Evolutionary conservation across 768 basidiomycete species (phyloP).

Genomic region (Russula earlei): DNA sequence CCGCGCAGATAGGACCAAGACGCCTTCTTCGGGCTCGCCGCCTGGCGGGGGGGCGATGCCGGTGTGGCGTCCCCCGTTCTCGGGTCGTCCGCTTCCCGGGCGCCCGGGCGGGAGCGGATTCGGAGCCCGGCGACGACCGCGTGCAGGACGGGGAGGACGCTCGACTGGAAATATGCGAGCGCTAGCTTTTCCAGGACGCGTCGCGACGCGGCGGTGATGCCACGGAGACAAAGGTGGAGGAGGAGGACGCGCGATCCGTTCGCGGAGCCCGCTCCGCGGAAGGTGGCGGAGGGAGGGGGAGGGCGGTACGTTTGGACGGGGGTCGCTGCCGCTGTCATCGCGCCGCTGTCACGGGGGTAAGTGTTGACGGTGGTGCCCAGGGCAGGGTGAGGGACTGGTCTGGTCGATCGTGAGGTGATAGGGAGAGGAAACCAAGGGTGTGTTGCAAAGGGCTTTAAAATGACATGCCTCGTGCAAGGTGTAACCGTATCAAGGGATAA

Average conservation of each 20-base stretch:
- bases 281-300: background rate
- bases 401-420: background rate
- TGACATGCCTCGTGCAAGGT: no score
- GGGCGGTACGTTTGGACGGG: background rate
- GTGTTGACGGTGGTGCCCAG: background rate
- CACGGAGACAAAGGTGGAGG: background rate
- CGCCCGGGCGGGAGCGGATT: no score
- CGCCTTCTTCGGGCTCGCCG: background rate
- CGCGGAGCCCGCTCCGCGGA: background rate
- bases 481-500: no score
- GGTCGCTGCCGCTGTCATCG: background rate
- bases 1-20: constrained; percentile 12
- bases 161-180: background rate
- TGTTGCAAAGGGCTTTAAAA: background rate
- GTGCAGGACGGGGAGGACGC: background rate
- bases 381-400: background rate
- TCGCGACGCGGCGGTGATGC: background rate
- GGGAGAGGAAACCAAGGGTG: no score
- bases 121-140: background rate
- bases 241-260: background rate
- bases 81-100: background rate
- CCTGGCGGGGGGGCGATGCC: background rate
- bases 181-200: background rate
- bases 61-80: background rate
- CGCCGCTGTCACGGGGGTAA: background rate